Evolutionary conservation across 192 early-diverging fungal species (phyloP).

Genomic region (Coemansia sp.): DNA sequence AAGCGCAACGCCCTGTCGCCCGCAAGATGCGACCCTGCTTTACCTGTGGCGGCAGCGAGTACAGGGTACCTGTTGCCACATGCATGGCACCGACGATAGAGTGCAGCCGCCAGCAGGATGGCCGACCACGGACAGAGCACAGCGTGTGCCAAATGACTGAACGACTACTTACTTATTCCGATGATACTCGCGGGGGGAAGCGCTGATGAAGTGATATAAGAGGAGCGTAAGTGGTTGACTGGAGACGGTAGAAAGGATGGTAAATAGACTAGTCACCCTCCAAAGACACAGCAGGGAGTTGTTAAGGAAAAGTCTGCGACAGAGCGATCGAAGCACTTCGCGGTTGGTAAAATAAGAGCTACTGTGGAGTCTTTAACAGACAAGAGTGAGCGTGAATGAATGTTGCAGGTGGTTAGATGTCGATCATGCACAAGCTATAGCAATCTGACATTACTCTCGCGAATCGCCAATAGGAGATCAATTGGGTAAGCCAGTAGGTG

Average conservation of each 20-base stretch:
- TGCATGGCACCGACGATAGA: not conserved
- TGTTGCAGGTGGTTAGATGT: conserved; percentile 10
- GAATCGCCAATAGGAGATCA: conserved; percentile 15
- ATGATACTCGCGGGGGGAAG: not conserved
- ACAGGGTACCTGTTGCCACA: not conserved
- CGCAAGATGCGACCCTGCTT: not conserved
- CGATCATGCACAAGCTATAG: conserved; percentile 17
- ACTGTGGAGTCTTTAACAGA: not conserved
- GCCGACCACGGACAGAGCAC: not conserved
- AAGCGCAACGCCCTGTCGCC: not conserved
- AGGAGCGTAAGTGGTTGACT: not conserved
- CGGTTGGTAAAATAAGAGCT: conserved; percentile 1
- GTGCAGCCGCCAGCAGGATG: not conserved
- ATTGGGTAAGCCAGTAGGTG: conserved; percentile 1
- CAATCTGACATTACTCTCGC: not conserved
- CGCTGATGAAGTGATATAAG: not conserved
- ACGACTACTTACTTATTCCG: not conserved
- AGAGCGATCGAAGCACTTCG: not conserved
- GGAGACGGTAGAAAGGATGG: not conserved
- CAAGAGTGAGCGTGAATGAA: conserved; percentile 2
- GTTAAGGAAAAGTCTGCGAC: not conserved
- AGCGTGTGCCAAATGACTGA: not conserved
- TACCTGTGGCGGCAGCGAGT: not conserved
- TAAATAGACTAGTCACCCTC: not conserved
- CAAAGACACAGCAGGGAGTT: not conserved